Evolutionary conservation across 257 asterid genomes (phyloP).

Genomic region (Nicotiana undulata): DNA sequence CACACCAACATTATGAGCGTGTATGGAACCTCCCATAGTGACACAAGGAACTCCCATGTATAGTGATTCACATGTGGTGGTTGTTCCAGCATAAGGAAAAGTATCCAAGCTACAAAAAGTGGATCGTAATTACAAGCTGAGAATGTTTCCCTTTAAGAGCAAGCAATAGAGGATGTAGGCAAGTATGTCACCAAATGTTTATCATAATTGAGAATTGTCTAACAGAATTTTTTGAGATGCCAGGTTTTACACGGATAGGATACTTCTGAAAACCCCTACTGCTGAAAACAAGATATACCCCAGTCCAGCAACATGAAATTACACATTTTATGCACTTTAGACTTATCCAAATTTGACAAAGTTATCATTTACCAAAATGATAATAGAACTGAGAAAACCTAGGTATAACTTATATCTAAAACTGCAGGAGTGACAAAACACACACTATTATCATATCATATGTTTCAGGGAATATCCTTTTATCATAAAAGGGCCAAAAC

Average conservation of each 20-base stretch:
- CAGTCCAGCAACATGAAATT: not conserved
- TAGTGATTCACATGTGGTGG: slow-evolving; percentile 95
- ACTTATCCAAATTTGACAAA: not conserved
- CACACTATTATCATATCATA: no score
- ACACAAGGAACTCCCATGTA: slow-evolving; percentile 99
- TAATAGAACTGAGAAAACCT: no score
- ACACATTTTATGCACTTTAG: not conserved
- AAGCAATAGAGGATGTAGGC: not conserved
- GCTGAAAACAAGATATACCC: not conserved
- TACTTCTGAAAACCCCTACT: not conserved
- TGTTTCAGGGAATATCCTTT: no score
- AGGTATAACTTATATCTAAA: no score
- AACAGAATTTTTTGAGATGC: not conserved
- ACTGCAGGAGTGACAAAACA: no score
- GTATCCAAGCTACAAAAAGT: slow-evolving; percentile 77
- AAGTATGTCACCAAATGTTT: no score
- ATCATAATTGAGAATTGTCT: not conserved
- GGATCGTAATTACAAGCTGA: not conserved
- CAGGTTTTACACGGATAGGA: not conserved
- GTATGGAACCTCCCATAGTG: slow-evolving; percentile 92
- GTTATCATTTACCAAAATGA: not conserved
- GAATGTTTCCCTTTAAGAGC: not conserved
- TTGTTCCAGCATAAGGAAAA: slow-evolving; percentile 98
- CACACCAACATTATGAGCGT: slow-evolving; percentile 97
- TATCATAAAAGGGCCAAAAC: no score